A percentile compares a stretch with the other conserved stretches of the same genome.
Evolutionary conservation across 1,284 basidiomycete genomes (phyloP).

Genomic region (Pterulicium gracile): DNA sequence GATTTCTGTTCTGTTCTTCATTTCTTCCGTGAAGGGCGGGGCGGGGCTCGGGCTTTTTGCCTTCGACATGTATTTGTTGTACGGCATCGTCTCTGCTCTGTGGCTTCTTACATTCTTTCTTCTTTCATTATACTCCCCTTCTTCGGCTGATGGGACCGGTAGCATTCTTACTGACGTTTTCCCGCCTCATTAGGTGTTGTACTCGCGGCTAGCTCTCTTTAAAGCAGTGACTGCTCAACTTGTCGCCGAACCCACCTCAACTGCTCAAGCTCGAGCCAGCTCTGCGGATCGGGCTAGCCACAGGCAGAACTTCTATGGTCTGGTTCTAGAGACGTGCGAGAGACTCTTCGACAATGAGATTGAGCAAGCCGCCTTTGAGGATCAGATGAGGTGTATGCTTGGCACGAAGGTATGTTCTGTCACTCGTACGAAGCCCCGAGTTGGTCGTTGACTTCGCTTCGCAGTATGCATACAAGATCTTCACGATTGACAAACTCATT

Average conservation of each 20-base stretch:
- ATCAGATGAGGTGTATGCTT: constrained; percentile 86
- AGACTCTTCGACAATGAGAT: constrained; percentile 88
- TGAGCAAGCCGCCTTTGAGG: constrained; percentile 82
- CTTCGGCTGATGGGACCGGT: too few relatives aligned
- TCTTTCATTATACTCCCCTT: too few relatives aligned
- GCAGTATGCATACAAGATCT: constrained; percentile 73
- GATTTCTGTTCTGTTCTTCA: not conserved
- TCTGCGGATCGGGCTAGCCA: not conserved
- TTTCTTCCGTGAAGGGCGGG: too few relatives aligned
- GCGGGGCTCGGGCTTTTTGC: too few relatives aligned
- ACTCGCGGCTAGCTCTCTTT: constrained; percentile 76
- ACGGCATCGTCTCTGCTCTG: too few relatives aligned
- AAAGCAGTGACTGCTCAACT: constrained; percentile 56
- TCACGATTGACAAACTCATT: constrained; percentile 90
- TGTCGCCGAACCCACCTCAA: constrained; percentile 22
- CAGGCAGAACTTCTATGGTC: constrained; percentile 63
- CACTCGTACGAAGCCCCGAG: not conserved
- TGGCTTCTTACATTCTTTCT: too few relatives aligned
- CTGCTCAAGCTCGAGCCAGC: constrained; percentile 17
- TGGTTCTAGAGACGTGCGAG: constrained; percentile 82
- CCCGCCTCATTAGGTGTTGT: constrained; percentile 58
- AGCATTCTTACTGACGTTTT: constrained; percentile 7
- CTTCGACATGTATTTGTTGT: too few relatives aligned
- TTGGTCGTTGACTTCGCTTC: constrained; percentile 2
- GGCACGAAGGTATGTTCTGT: constrained; percentile 52